Evolutionary conservation across 2,329 filamentous ascomycete species (phyloP), one percentile per base, ranked within the genome.

Genomic region (Apiospora aurea): DNA sequence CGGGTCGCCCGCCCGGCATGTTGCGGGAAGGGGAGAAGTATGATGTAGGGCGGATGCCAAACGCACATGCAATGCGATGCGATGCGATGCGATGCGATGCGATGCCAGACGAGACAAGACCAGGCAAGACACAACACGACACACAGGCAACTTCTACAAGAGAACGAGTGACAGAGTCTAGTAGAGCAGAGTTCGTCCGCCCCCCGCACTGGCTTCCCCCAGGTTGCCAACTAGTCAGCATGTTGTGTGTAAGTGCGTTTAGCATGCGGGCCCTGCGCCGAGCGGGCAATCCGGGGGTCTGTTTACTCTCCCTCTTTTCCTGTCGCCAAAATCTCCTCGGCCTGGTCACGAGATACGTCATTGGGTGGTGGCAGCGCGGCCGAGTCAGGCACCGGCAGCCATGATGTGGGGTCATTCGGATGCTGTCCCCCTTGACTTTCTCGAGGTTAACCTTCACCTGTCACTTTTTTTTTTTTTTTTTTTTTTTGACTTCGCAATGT

Each of bases 391-490:
- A 34, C 29, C 53, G 16, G 53, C 53, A 21, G 53, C 29, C 26
- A 6, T 61, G 53, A 11, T 26, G 29, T 26, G 29, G 53, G 16
- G 16, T 21, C 46, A 10, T 49, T 38, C 29, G 53, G 53, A 8
- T n/a, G 18, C 16, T 6, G 16, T 46, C 44, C 44, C 43, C 16
- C 13, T 44, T 21, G 5, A 6, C 6, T 38, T 21, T 14, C 26
- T 57, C 18, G 26, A 34, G 51, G 26, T n/a, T 61, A 61, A 21
- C 53, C 18, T 38, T 34, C 7, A 38, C 16, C 53, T 38, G 53
- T 38, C 53, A 61, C 53, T 61, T 61, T 61, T 61, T 61, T 61
- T 61, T 61, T 61, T 61, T 61, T 61, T 61, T 61, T 61, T 61
- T 61, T 61, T 61, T 61, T 61, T 61, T 61, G 53, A 61, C 14